These are phyloP conservation scores for Schizosaccharomyces cryophilus DNA, from an alignment of 805 yeast genomes.

Conservation along the genomic window DNA sequence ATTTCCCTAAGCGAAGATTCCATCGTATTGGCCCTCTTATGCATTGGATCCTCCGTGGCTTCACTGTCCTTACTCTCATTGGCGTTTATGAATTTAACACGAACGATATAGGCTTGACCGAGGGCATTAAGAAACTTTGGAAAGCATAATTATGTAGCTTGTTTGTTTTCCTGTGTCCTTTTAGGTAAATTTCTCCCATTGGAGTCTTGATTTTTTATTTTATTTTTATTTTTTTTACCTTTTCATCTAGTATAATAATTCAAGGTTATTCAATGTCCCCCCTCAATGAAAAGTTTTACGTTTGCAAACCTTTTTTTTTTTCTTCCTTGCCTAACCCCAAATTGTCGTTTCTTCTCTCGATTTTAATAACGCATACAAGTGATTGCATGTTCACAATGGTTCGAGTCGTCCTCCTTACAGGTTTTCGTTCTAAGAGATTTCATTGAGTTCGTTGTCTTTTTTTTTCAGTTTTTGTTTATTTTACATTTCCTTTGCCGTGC, in stretches of 20 bases:
- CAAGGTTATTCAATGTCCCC: no score
- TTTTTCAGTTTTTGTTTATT: no score
- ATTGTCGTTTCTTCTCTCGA: no score
- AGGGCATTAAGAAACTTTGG: constrained; percentile 43
- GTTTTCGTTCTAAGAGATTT: no score
- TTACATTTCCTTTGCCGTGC: no score
- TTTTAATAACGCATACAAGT: no score
- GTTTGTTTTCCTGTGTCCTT: neutral
- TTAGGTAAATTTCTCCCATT: neutral
- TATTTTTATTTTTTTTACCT: no score
- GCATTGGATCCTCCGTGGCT: constrained; percentile 39
- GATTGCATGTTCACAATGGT: no score
- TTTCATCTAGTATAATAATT: no score
- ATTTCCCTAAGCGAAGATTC: constrained; percentile 67
- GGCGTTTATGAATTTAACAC: constrained; percentile 64
- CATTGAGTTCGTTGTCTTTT: no score
- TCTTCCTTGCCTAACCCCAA: no score
- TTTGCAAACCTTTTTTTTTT: neutral
- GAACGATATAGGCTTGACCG: constrained; percentile 52
- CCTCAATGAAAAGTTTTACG: neutral
- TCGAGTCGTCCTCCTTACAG: no score
- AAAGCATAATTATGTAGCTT: constrained; percentile 15
- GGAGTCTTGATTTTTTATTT: neutral
- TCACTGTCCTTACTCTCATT: constrained; percentile 42
- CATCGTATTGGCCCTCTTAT: constrained; percentile 54